These are phyloP conservation scores for Candida boleticola DNA, from an alignment of 805 yeast species.

Conservation along the genomic window DNA sequence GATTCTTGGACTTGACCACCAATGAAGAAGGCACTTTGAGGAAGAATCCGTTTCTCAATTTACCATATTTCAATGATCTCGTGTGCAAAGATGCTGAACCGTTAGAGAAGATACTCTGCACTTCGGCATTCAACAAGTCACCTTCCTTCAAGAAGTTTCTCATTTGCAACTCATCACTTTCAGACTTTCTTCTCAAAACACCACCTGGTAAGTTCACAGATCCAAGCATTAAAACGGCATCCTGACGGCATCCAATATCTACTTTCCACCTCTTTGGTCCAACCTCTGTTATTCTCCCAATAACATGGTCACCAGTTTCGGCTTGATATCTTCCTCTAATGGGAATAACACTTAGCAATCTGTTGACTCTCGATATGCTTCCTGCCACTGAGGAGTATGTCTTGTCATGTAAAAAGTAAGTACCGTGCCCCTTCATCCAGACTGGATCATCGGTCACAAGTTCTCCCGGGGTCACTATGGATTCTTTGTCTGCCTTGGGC, in stretches of 20 bases:
- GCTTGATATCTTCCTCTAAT: constrained; percentile 86
- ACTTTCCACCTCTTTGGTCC: constrained; percentile 96
- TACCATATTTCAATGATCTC: constrained; percentile 92
- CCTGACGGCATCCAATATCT: constrained; percentile 92
- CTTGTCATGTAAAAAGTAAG: constrained; percentile 70
- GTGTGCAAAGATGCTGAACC: constrained; percentile 95
- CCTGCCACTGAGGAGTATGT: constrained; percentile 95
- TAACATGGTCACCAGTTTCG: constrained; percentile 93
- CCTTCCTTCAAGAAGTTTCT: constrained; percentile 92
- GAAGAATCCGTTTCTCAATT: constrained; percentile 86
- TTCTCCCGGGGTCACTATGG: constrained; percentile 91
- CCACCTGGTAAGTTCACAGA: constrained; percentile 98
- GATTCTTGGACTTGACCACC: constrained; percentile 81
- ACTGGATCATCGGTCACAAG: constrained; percentile 90
- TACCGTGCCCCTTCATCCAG: constrained; percentile 99
- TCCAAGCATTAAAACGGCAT: constrained; percentile 89
- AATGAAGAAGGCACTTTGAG: constrained; percentile 78
- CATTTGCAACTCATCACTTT: constrained; percentile 96
- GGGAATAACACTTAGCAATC: constrained; percentile 81
- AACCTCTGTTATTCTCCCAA: constrained; percentile 92
- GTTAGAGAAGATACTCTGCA: constrained; percentile 82
- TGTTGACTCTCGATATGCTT: constrained; percentile 78
- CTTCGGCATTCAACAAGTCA: constrained; percentile 92
- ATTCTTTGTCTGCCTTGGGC: constrained; percentile 6
- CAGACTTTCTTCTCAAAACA: constrained; percentile 87